A percentile compares a stretch with the other conserved stretches of the same genome.
These are phyloP conservation scores for Hypholoma fasciculare DNA, from an alignment of 768 basidiomycete genomes.

Conservation along the genomic window DNA sequence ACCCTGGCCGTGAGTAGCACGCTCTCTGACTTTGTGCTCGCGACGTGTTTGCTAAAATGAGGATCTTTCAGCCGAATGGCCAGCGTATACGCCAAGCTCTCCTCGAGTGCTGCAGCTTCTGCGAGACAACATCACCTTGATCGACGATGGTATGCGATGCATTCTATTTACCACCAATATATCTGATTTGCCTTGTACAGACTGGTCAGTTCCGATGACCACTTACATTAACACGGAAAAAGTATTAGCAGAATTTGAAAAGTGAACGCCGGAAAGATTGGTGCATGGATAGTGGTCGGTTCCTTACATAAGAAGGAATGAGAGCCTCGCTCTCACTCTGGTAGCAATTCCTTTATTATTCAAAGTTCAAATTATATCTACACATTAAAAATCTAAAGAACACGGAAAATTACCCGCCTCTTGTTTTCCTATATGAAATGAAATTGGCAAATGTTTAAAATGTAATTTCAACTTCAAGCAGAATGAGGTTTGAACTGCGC, in stretches of 20 bases:
- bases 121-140: slow-evolving; percentile 52
- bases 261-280: slow-evolving; percentile 22
- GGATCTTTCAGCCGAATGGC: slow-evolving; percentile 33
- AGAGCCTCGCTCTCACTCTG: no score
- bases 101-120: slow-evolving; percentile 48
- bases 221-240: slow-evolving; percentile 39
- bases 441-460: no score
- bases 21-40: not conserved
- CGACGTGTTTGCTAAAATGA: not conserved
- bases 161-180: not conserved
- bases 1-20: slow-evolving; percentile 49
- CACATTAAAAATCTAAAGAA: no score
- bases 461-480: no score
- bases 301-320: not conserved
- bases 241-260: slow-evolving; percentile 47
- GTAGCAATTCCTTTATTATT: no score
- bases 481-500: no score
- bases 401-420: not conserved
- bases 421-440: not conserved
- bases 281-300: not conserved
- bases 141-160: slow-evolving; percentile 45
- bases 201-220: slow-evolving; percentile 41
- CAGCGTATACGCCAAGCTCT: slow-evolving; percentile 33
- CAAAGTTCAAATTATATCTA: no score
- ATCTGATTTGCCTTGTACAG: slow-evolving; percentile 22